Conservation (phyloP, 2,329 filamentous ascomycete genomes). For the Fusarium fujikuroi region DNA sequence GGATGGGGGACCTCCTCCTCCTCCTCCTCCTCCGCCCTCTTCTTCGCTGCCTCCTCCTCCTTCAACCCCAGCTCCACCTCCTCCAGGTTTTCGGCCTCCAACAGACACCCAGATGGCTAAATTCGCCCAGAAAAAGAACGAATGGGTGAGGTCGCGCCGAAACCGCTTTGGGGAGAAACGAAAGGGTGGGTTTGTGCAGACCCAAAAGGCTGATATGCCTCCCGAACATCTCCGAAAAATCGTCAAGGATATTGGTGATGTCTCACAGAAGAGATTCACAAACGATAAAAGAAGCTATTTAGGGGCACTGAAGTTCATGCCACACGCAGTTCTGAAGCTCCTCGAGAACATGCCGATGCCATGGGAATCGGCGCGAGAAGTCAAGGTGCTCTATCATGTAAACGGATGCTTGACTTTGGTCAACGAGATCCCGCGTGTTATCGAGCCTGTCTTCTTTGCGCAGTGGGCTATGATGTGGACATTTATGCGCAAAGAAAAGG, state of each 20-base stretch:
- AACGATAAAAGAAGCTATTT: conserved; percentile 98
- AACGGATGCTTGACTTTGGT: conserved; percentile 97
- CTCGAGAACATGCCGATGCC: conserved; percentile 99
- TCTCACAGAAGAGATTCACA: conserved; percentile 99
- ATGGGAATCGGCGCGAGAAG: conserved; percentile 95
- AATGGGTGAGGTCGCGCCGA: conserved; percentile 93
- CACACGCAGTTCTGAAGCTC: conserved; percentile 95
- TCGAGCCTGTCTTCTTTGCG: conserved; percentile 96
- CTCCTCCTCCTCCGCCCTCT: conserved; percentile 65
- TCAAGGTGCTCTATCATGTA: conserved; percentile 98
- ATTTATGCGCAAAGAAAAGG: conserved; percentile 97
- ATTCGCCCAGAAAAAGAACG: conserved; percentile 98
- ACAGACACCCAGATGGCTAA: conserved; percentile 89
- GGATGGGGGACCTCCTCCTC: conserved; percentile 68
- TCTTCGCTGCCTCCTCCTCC: conserved; percentile 68
- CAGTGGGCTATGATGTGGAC: conserved; percentile 99
- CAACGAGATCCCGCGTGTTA: conserved; percentile 95
- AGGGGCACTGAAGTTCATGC: conserved; percentile 98
- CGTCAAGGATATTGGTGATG: conserved; percentile 97
- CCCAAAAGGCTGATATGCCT: conserved; percentile 98
- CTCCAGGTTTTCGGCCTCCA: conserved; percentile 84
- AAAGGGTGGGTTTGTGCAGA: conserved; percentile 95
- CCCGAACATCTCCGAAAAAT: conserved; percentile 98
- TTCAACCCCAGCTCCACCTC: conserved; percentile 74
- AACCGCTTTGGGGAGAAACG: conserved; percentile 97